Base-by-base conservation (phyloP, 768 basidiomycete species). In the Strobilomyces echinocephalus region DNA sequence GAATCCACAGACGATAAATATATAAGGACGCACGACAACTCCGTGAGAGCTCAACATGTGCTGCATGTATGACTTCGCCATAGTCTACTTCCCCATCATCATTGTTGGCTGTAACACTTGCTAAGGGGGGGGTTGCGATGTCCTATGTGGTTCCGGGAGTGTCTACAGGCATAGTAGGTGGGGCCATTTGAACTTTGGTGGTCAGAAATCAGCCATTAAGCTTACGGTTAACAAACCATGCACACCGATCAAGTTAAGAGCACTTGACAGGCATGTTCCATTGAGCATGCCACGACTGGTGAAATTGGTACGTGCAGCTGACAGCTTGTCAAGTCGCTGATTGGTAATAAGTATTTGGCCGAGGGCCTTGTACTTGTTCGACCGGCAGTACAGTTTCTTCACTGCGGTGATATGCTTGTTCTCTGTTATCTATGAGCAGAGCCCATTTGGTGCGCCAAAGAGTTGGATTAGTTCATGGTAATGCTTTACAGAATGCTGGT, bases 351-450 rank as follows among this genome's bases (percentile, higher is more conserved):
- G 18, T 34, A 52, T 46, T 12, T 52, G 52, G 0, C 52, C 5
- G 2, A 53, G 33, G 0, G 46, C 14, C 0, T 48, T 24, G n/a
- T 42, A 8, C 0, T 8, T n/a, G 14, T 35, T 53, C 1, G 34
- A 35, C 1, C 10, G n/a, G 1, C 26, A 1, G 4, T 35, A 53
- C 1, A 46, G 52, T 8, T 49, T 1, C 8, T 53, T 53, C 3
- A 53, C 28, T 2, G 41, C 52, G 15, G 42, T 53, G 40, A 53
- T 36, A 8, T 53, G 52, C 16, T 49, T 43, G 8, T 40, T 42
- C 20, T 49, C 52, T 0, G 12, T 51, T 6, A 51, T 51, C 1
- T 26, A 44, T 2, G 42, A 44, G 10, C 49, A 50, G 0, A 53
- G 4, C 1, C 52, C 39, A 21, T 53, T 53, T 10, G 39, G 52